phyloP scores from a whole-genome alignment of 208 protist genomes.

The Willaertia magna region DNA sequence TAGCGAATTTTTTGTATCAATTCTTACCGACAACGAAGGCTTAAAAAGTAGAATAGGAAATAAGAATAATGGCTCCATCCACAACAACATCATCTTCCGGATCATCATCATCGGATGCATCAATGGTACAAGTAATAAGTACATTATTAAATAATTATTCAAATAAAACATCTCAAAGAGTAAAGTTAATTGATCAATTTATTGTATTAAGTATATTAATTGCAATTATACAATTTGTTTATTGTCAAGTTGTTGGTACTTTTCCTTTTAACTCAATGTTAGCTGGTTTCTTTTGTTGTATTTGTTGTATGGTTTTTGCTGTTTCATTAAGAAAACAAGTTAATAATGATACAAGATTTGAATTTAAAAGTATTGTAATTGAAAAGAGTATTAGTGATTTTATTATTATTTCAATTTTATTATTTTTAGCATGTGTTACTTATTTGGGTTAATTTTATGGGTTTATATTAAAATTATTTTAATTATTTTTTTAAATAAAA shows the following conservation, averaged over 20 bases:
- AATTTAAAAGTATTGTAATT: background rate
- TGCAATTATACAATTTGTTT: constrained; percentile 2
- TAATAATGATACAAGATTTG: background rate
- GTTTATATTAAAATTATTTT: background rate
- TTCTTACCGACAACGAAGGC: too few species aligned
- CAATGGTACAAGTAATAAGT: too few species aligned
- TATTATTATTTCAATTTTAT: background rate
- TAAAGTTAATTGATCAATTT: constrained; percentile 18
- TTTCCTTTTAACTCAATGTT: constrained; percentile 14
- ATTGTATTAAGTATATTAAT: background rate
- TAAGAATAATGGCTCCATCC: too few species aligned
- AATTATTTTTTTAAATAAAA: too few species aligned
- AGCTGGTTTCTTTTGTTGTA: background rate
- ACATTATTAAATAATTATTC: background rate
- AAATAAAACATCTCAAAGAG: background rate
- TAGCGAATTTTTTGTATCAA: too few species aligned
- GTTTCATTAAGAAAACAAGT: background rate
- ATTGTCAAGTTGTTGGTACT: constrained; percentile 6
- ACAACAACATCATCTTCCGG: too few species aligned
- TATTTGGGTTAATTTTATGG: background rate
- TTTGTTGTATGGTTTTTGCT: background rate
- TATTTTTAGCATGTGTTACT: background rate
- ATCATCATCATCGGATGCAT: too few species aligned
- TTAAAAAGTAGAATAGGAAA: too few species aligned
- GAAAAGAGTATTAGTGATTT: background rate